Percentiles rank a stretch among this genome's conserved stretches.
These are phyloP conservation scores for Solanum paucissectum DNA, from an alignment of 257 asterid genomes.

Conservation along the genomic window DNA sequence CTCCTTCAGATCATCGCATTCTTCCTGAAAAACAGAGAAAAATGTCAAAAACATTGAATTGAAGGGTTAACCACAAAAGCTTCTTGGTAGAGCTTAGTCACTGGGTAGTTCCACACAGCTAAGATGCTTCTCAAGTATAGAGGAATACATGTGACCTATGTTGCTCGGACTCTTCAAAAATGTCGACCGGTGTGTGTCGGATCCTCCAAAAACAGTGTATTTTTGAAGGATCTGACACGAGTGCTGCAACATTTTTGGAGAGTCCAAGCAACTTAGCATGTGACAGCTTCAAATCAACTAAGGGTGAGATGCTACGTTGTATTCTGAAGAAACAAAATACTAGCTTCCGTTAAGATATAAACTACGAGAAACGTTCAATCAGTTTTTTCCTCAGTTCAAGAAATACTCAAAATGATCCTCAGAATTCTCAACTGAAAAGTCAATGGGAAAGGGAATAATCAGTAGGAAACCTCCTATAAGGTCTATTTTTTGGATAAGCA, in stretches of 20 bases:
- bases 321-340: not conserved
- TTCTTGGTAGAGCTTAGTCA: not conserved
- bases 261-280: not conserved
- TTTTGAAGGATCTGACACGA: too few species aligned
- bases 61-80: not conserved
- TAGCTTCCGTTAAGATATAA: not conserved
- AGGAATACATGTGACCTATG: not conserved
- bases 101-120: not conserved
- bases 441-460: not conserved
- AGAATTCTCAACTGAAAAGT: not conserved
- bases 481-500: not conserved
- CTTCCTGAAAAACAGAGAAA: slow-evolving; percentile 38
- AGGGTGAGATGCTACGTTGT: not conserved
- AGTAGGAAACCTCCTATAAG: not conserved
- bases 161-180: too few species aligned
- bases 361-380: not conserved
- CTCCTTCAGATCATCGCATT: slow-evolving; percentile 45
- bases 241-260: too few species aligned
- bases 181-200: too few species aligned
- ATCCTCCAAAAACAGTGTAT: too few species aligned
- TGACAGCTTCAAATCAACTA: not conserved
- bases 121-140: not conserved
- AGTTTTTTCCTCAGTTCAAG: not conserved
- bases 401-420: not conserved
- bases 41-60: not conserved